phyloP scores from a whole-genome alignment of 768 basidiomycete species.

The Tricholoma sp. region DNA sequence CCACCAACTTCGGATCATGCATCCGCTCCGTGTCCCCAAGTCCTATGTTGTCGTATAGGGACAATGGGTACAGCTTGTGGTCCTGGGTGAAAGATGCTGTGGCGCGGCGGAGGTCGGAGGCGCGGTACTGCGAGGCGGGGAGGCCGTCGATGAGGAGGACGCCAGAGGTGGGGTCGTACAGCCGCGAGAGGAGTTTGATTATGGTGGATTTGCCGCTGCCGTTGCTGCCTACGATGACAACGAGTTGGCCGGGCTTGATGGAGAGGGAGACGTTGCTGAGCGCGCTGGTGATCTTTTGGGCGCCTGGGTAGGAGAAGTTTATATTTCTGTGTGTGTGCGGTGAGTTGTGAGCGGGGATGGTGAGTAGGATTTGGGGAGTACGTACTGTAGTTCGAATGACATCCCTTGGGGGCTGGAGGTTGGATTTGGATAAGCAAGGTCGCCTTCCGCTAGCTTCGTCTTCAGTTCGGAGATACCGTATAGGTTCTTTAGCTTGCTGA shows the following conservation, averaged over 20 bases:
- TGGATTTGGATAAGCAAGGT: conserved; percentile 17
- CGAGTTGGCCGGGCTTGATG: conserved; percentile 42
- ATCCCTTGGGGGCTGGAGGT: conserved; percentile 18
- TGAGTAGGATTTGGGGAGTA: conserved; percentile 1
- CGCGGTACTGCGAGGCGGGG: conserved; percentile 31
- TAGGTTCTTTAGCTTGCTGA: conserved; percentile 25
- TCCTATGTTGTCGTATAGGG: conserved; percentile 38
- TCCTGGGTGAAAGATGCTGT: conserved; percentile 48
- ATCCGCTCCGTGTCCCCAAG: conserved; percentile 18
- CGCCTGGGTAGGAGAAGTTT: conserved; percentile 47
- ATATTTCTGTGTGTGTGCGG: conserved; percentile 35
- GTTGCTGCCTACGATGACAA: conserved; percentile 55
- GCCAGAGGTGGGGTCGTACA: conserved; percentile 43
- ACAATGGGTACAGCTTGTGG: conserved; percentile 42
- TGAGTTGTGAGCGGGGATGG: neutral
- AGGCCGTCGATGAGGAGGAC: conserved; percentile 38
- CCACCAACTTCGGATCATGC: conserved; percentile 15
- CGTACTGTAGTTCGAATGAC: conserved; percentile 24
- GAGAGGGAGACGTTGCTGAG: conserved; percentile 36
- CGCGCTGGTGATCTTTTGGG: conserved; percentile 27
- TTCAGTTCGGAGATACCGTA: conserved; percentile 21
- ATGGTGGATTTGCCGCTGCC: conserved; percentile 53
- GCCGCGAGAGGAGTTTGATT: conserved; percentile 43
- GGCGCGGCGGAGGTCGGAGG: conserved; percentile 35
- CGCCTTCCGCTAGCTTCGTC: conserved; percentile 22